Evolutionary conservation across 2,329 filamentous ascomycete species (phyloP).

Genomic region (Thelonectria olida): DNA sequence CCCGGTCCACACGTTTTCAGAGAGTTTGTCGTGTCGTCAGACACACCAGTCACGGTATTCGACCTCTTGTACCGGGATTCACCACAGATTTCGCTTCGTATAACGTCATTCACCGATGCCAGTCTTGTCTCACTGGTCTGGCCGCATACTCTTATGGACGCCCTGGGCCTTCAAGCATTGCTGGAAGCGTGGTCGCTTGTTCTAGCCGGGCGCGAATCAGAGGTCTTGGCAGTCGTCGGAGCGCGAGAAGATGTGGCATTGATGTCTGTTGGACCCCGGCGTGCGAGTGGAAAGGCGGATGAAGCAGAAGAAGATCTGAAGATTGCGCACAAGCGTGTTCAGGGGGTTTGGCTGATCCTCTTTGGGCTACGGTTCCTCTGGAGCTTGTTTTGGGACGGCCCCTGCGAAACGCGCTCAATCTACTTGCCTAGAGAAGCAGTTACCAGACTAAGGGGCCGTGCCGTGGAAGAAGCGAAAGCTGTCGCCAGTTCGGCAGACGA

Average conservation of each 20-base stretch:
- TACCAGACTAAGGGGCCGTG: conserved; percentile 40
- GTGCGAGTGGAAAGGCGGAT: neutral
- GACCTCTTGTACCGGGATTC: conserved; percentile 52
- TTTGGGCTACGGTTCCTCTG: conserved; percentile 48
- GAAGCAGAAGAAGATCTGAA: conserved; percentile 7
- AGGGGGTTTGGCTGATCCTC: conserved; percentile 38
- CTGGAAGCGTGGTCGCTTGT: conserved; percentile 56
- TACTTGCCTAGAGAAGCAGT: conserved; percentile 49
- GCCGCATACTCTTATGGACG: conserved; percentile 58
- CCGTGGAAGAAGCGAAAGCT: conserved; percentile 38
- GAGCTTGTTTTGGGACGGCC: conserved; percentile 43
- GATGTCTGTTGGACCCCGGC: conserved; percentile 14
- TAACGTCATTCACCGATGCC: conserved; percentile 57
- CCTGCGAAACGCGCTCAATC: conserved; percentile 48
- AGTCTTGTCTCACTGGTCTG: conserved; percentile 57
- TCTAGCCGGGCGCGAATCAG: conserved; percentile 51
- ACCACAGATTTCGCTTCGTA: conserved; percentile 57
- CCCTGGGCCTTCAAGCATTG: conserved; percentile 52
- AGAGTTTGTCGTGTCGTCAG: neutral
- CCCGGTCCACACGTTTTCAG: neutral
- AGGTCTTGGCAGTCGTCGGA: conserved; percentile 43
- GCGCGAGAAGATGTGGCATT: neutral
- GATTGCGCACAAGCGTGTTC: conserved; percentile 35
- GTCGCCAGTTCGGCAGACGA: neutral
- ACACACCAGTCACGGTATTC: conserved; percentile 36